Percentiles rank a stretch among this genome's conserved stretches.
phyloP scores from a whole-genome alignment of 306 rosid genomes.

The Fragaria vesca region DNA sequence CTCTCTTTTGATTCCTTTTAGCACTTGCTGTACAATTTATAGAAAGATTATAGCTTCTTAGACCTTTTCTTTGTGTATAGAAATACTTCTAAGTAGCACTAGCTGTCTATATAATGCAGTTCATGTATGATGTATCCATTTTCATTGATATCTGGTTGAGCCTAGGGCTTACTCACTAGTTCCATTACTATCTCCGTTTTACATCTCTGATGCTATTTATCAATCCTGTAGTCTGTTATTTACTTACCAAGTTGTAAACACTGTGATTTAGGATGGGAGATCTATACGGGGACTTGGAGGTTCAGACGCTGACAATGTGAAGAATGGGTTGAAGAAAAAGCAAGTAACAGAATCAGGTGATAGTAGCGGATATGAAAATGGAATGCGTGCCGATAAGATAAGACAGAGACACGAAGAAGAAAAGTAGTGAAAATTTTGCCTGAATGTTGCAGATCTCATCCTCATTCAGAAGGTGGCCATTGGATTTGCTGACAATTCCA shows the following conservation, averaged over 20 bases:
- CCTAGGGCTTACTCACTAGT: not conserved
- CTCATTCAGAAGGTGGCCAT: constrained; percentile 38
- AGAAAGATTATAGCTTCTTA: not conserved
- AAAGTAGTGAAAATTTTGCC: constrained; percentile 29
- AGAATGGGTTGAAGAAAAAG: constrained; percentile 38
- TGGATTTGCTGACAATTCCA: constrained; percentile 28
- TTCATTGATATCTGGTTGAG: not conserved
- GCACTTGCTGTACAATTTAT: not conserved
- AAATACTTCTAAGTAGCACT: not conserved
- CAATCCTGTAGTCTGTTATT: not conserved
- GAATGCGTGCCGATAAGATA: constrained; percentile 28
- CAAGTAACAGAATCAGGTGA: constrained; percentile 34
- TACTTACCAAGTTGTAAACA: constrained; percentile 21
- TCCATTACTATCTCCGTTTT: not conserved
- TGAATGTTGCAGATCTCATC: constrained; percentile 30
- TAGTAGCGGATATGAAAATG: constrained; percentile 28
- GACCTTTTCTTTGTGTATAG: not conserved
- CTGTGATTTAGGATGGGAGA: constrained; percentile 52
- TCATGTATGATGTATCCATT: not conserved
- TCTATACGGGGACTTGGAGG: constrained; percentile 39
- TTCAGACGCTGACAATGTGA: constrained; percentile 33
- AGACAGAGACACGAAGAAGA: constrained; percentile 32
- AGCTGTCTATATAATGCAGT: not conserved
- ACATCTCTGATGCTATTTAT: not conserved
- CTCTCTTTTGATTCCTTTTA: constrained; percentile 1